Percentiles rank a stretch among this genome's conserved stretches.
These are phyloP conservation scores for Xylaria multiplex DNA, from an alignment of 2,329 filamentous ascomycete species.

Conservation along the genomic window DNA sequence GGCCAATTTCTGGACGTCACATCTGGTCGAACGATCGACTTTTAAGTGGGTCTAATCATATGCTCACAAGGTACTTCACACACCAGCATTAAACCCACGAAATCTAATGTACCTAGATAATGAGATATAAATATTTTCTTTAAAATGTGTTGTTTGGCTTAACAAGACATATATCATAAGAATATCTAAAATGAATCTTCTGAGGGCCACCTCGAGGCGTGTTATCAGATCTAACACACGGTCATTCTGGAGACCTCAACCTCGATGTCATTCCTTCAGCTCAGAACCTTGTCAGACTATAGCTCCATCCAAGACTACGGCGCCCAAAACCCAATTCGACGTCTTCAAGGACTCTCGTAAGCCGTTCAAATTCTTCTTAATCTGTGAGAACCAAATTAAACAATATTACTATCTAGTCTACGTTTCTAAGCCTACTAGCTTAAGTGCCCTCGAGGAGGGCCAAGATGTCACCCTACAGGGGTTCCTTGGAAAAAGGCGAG, in stretches of 20 bases:
- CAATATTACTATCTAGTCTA: conserved; percentile 16
- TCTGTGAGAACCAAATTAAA: neutral
- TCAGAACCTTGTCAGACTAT: conserved; percentile 5
- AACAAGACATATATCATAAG: conserved; percentile 19
- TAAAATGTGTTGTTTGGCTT: neutral
- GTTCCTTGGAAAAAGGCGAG: conserved; percentile 74
- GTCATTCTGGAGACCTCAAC: neutral
- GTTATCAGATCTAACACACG: conserved; percentile 1
- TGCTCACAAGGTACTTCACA: neutral
- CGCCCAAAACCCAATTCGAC: conserved; percentile 24
- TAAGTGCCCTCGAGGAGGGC: conserved; percentile 37
- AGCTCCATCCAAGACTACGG: neutral
- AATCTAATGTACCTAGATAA: neutral
- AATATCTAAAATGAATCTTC: neutral
- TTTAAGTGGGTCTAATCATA: conserved; percentile 23
- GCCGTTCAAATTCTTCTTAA: neutral
- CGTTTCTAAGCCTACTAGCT: neutral
- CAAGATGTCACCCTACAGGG: conserved; percentile 68
- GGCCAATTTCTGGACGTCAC: neutral
- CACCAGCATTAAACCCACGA: neutral
- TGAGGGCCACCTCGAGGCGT: conserved; percentile 24
- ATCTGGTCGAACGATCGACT: conserved; percentile 10
- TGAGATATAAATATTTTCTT: neutral
- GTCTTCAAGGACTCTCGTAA: conserved; percentile 40
- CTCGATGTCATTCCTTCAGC: conserved; percentile 13